These are phyloP conservation scores for Xylaria sp. DNA, from an alignment of 2,329 filamentous ascomycete genomes.

Conservation along the genomic window DNA sequence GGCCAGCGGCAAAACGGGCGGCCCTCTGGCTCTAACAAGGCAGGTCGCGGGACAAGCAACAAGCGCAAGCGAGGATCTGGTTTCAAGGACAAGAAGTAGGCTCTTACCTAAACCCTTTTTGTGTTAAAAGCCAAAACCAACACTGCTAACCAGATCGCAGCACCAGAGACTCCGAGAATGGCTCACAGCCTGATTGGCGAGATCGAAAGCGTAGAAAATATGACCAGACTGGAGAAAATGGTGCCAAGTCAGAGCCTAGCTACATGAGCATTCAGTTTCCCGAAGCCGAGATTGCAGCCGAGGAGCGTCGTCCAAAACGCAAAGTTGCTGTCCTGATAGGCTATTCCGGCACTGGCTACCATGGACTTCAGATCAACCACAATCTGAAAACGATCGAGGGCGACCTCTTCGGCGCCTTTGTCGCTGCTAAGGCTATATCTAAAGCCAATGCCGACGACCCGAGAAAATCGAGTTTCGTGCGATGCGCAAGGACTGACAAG, in stretches of 20 bases:
- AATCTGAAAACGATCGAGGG: slow-evolving; percentile 94
- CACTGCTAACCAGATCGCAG: slow-evolving; percentile 58
- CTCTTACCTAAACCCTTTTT: neutral
- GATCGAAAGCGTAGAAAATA: slow-evolving; percentile 65
- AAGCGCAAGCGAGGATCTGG: slow-evolving; percentile 37
- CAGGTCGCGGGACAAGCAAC: slow-evolving; percentile 36
- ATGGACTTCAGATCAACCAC: slow-evolving; percentile 91
- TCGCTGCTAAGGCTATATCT: slow-evolving; percentile 90
- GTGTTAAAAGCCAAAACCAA: slow-evolving; percentile 40
- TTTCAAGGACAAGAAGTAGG: slow-evolving; percentile 39
- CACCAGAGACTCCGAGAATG: slow-evolving; percentile 62
- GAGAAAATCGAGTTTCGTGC: slow-evolving; percentile 92
- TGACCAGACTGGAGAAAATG: slow-evolving; percentile 46
- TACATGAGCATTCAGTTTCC: slow-evolving; percentile 67
- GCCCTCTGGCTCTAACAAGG: slow-evolving; percentile 36
- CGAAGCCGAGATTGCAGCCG: slow-evolving; percentile 86
- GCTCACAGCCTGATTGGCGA: slow-evolving; percentile 56
- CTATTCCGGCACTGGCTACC: slow-evolving; percentile 96
- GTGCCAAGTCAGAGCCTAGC: slow-evolving; percentile 55
- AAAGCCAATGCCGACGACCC: slow-evolving; percentile 97
- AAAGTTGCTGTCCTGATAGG: slow-evolving; percentile 97
- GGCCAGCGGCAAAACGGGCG: slow-evolving; percentile 35
- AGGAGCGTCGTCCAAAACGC: slow-evolving; percentile 88
- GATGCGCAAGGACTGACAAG: slow-evolving; percentile 96
- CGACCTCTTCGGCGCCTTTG: slow-evolving; percentile 91